A percentile compares a stretch with the other conserved stretches of the same genome.
phyloP scores from a whole-genome alignment of 176 grass and related monocot genomes.

The Coix lacrymajobi region DNA sequence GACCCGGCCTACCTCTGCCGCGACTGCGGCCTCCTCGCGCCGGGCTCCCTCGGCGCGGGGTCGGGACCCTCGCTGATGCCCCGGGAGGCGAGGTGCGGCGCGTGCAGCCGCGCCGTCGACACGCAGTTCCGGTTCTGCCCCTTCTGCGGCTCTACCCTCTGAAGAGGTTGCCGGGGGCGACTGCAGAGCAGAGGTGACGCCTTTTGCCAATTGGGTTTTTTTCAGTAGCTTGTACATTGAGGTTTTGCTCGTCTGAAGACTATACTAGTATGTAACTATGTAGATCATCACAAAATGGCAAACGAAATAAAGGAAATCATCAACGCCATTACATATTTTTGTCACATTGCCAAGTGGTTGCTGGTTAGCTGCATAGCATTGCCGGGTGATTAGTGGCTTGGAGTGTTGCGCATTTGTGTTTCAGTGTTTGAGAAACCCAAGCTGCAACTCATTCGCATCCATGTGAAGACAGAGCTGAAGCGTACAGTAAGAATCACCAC shows the following conservation, averaged over 20 bases:
- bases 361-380: not conserved
- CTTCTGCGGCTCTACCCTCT: conserved; percentile 75
- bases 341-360: not conserved
- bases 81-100: conserved; percentile 29
- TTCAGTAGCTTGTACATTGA: not conserved
- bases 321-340: not conserved
- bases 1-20: conserved; percentile 71
- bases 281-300: not conserved
- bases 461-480: no score
- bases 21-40: conserved; percentile 69
- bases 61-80: conserved; percentile 3
- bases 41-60: conserved; percentile 40
- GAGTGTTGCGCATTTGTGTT: not conserved
- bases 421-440: not conserved
- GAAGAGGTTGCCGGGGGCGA: not conserved
- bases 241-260: not conserved
- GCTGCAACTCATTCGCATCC: not conserved
- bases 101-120: conserved; percentile 70
- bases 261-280: not conserved
- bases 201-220: not conserved
- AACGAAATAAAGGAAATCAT: not conserved
- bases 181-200: not conserved
- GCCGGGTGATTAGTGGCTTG: not conserved
- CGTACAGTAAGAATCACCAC: no score
- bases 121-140: conserved; percentile 90